Conservation (phyloP, 352 stramenopile genomes). For the Globisporangium ultimum region DNA sequence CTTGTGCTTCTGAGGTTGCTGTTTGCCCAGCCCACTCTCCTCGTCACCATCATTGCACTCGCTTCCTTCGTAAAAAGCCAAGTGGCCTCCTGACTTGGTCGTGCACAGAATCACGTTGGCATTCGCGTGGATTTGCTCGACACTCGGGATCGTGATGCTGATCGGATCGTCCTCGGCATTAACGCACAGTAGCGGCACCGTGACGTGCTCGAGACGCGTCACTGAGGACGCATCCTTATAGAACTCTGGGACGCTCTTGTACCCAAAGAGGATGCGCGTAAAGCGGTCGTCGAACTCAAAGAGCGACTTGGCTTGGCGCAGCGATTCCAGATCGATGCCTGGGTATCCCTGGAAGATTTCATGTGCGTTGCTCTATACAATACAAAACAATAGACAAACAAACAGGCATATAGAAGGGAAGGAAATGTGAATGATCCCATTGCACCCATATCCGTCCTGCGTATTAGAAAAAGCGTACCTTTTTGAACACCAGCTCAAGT, state of each 20-base stretch:
- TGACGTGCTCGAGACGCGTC: slow-evolving; percentile 29
- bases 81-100: slow-evolving; percentile 61
- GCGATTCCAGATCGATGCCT: slow-evolving; percentile 36
- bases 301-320: slow-evolving; percentile 31
- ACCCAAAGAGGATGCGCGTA: slow-evolving; percentile 55
- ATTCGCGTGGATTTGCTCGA: slow-evolving; percentile 33
- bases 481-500: slow-evolving; percentile 58
- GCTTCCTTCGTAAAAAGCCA: slow-evolving; percentile 62
- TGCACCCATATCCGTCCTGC: not conserved
- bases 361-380: slow-evolving; percentile 34
- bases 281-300: slow-evolving; percentile 63
- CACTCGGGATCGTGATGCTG: slow-evolving; percentile 34
- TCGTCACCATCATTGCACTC: too few relatives aligned
- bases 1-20: too few relatives aligned
- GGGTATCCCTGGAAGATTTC: slow-evolving; percentile 45
- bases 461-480: slow-evolving; percentile 16
- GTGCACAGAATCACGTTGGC: slow-evolving; percentile 60
- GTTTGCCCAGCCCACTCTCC: too few relatives aligned
- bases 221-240: slow-evolving; percentile 52
- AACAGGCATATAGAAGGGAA: too few relatives aligned
- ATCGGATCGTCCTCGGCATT: slow-evolving; percentile 66
- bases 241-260: slow-evolving; percentile 56
- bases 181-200: slow-evolving; percentile 58
- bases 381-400: too few relatives aligned
- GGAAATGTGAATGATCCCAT: not conserved